Conservation (phyloP, 2,329 filamentous ascomycete species). For the Aspergillus caelatus region DNA sequence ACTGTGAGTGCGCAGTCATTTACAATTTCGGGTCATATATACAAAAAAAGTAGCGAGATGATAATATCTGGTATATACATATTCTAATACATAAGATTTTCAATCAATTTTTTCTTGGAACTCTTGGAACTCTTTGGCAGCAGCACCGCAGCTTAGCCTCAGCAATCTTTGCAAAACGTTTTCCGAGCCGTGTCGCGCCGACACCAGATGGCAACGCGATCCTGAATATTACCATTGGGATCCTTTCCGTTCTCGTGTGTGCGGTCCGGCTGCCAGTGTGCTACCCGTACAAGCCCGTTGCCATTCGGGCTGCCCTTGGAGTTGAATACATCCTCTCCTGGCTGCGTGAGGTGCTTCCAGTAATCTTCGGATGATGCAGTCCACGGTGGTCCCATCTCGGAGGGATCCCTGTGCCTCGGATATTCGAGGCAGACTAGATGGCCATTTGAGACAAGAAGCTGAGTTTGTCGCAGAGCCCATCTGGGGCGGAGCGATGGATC, state of each 20-base stretch:
- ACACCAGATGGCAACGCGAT: background rate
- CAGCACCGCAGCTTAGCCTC: background rate
- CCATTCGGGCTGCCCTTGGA: background rate
- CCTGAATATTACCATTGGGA: background rate
- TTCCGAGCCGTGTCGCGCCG: background rate
- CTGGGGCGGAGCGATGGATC: background rate
- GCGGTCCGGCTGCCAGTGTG: background rate
- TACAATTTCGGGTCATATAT: constrained; percentile 1
- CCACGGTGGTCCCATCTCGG: background rate
- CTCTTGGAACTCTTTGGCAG: background rate
- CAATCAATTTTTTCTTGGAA: background rate
- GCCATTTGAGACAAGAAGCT: background rate
- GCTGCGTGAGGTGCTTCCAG: background rate
- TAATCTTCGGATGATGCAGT: background rate
- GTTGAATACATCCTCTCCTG: background rate
- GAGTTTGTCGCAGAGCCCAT: background rate
- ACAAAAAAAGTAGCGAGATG: constrained; percentile 4
- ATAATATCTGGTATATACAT: constrained; percentile 5
- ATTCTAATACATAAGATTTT: constrained; percentile 7
- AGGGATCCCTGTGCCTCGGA: background rate
- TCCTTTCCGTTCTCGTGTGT: background rate
- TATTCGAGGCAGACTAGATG: background rate
- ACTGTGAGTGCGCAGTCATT: constrained; percentile 37
- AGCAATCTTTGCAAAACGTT: background rate
- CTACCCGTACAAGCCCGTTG: background rate